A percentile compares a stretch with the other conserved stretches of the same genome.
phyloP scores from a whole-genome alignment of 352 stramenopile species.

The Lagenidium sp. region DNA sequence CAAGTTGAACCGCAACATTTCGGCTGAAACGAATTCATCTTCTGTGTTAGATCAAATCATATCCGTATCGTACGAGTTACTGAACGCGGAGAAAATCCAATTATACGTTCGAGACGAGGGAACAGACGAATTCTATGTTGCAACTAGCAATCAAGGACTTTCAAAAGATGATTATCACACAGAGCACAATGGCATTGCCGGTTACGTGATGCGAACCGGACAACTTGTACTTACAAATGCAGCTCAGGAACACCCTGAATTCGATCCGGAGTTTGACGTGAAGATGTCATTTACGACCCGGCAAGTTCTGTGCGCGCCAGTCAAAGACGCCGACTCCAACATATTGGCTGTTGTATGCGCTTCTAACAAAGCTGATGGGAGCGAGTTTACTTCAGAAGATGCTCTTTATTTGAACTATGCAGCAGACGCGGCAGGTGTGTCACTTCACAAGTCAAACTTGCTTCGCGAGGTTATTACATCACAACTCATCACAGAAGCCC shows the following conservation, averaged over 20 bases:
- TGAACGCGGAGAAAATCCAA: conserved; percentile 22
- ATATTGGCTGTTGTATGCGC: conserved; percentile 24
- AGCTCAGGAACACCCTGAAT: conserved; percentile 19
- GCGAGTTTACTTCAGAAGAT: conserved; percentile 25
- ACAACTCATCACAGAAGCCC: conserved; percentile 17
- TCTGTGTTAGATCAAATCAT: conserved; percentile 29
- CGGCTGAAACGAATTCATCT: conserved; percentile 20
- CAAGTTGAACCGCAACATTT: conserved; percentile 29
- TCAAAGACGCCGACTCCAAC: conserved; percentile 25
- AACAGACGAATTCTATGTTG: conserved; percentile 18
- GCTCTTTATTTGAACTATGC: conserved; percentile 27
- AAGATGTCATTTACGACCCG: conserved; percentile 15
- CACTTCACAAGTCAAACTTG: conserved; percentile 28
- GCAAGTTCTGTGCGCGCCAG: conserved; percentile 21
- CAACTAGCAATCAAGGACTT: conserved; percentile 4
- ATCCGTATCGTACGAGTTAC: conserved; percentile 26
- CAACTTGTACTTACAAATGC: conserved; percentile 23
- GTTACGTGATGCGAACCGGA: conserved; percentile 21
- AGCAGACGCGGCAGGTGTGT: conserved; percentile 22
- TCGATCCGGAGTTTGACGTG: conserved; percentile 18
- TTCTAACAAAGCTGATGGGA: conserved; percentile 21
- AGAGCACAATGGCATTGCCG: conserved; percentile 22
- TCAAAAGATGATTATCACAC: conserved; percentile 23
- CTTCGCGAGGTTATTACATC: conserved; percentile 26
- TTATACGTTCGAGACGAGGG: conserved; percentile 27